Evolutionary conservation across 768 basidiomycete species (phyloP).

Genomic region (Auriscalpium orientale): DNA sequence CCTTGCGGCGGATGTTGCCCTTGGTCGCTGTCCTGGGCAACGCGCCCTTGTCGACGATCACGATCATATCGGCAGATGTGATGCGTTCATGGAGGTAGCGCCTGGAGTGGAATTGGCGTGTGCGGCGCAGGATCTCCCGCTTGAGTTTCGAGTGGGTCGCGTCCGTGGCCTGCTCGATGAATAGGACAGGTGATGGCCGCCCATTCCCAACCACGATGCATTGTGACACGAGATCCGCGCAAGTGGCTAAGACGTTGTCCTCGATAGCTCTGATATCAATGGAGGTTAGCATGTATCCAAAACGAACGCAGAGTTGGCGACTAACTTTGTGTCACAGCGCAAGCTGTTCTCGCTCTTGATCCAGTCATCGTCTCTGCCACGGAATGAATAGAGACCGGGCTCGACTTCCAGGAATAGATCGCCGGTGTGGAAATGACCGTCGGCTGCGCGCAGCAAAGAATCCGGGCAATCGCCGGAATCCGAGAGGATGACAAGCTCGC

Average conservation of each 20-base stretch:
- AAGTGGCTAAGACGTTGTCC: slow-evolving; percentile 63
- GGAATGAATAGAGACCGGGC: slow-evolving; percentile 52
- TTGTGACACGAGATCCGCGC: slow-evolving; percentile 56
- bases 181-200: slow-evolving; percentile 68
- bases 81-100: slow-evolving; percentile 78
- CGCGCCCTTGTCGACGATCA: slow-evolving; percentile 57
- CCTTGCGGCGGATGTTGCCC: slow-evolving; percentile 72
- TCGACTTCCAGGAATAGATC: slow-evolving; percentile 66
- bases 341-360: slow-evolving; percentile 76
- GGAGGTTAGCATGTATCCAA: background rate
- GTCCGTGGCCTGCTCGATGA: slow-evolving; percentile 51
- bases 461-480: slow-evolving; percentile 67
- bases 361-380: slow-evolving; percentile 79
- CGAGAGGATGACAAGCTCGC: slow-evolving; percentile 64
- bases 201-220: slow-evolving; percentile 75
- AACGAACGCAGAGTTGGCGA: background rate
- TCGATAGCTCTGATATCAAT: slow-evolving; percentile 51
- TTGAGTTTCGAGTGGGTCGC: slow-evolving; percentile 52
- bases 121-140: slow-evolving; percentile 67
- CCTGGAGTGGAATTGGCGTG: slow-evolving; percentile 62
- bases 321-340: slow-evolving; percentile 67
- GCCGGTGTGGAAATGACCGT: slow-evolving; percentile 75
- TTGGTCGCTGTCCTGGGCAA: slow-evolving; percentile 76
- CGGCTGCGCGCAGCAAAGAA: slow-evolving; percentile 43
- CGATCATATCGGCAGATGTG: slow-evolving; percentile 51